Evolutionary conservation across 108 stramenopile species (phyloP), one percentile per base, ranked within the genome.

Genomic region (Conticribra weissflogii): DNA sequence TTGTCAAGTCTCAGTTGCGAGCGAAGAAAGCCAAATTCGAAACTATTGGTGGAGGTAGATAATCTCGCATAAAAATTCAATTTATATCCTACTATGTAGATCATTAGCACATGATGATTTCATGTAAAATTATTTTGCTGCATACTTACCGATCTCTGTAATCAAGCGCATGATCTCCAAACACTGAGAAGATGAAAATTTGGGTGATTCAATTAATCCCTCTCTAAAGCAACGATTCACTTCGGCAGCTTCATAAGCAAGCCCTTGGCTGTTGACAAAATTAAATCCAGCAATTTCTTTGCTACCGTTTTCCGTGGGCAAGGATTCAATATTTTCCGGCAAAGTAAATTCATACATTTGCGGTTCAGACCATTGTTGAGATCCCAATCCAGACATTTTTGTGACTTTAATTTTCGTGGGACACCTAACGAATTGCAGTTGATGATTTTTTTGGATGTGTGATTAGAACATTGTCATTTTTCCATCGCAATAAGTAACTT

Each of bases 191-290:
- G 68, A 46, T 46, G 73, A 69, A 55, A 83, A 83, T 19, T 47
- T 48, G 25, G 74, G 63, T 9, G 79, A 59, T 33, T 83, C 74
- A 33, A 59, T 71, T 67, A 66, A 50, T 1, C 79, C 79, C 64
- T 80, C 74, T 2, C 67, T 44, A 54, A 80, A 45, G 46, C 82
- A 83, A 14, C 65, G 74, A 46, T 83, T 83, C 14, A 83, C 78
- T 65, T 80, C 82, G n/a, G 44, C 57, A 3, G 78, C 82, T 63
- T 83, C 74, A 41, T 80, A 83, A 9, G 69, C 62, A 9, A 83
- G 55, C 14, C 82, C 82, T 28, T 75, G 63, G 34, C 78, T 79
- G 33, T 83, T 76, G 19, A 79, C 64, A 65, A 71, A 83, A 59
- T 83, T 78, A 47, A 83, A 83, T n/a, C 73, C 78, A 2, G 79